Base-by-base conservation (phyloP, 2,329 filamentous ascomycete genomes). In the Helminthosporium solani region DNA sequence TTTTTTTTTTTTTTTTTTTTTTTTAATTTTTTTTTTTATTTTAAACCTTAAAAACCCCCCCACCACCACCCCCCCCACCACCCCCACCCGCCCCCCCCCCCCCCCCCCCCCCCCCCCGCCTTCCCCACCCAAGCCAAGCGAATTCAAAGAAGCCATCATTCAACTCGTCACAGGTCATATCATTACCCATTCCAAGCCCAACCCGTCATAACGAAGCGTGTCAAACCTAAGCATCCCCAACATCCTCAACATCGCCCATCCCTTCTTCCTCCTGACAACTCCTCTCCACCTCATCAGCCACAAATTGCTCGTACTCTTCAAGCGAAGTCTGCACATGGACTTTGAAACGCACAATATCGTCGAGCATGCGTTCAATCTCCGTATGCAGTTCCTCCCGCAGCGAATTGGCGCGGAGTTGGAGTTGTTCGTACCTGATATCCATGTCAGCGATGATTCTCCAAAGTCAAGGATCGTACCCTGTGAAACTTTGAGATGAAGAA, bases 331-430 rank as follows among this genome's bases (percentile, higher is more conserved):
- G 94, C 41, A 99, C 79, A 64, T 97, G 91, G 54, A 99, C 88
- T 75, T 99, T 99, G 82, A 99, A 97, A 64, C 95, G 91, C 75
- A 97, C 95, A 52, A 96, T 87, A 66, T 97, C 91, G 73, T 96
- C 95, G 49, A 99, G 76, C 82, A 97, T 95, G 60, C 85, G 86
- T 74, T 96, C 94, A 61, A 96, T 89, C 69, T 96, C 91, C 0
- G 90, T 96, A 70, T 99, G 94, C n/a, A 99, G 78, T 68, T 97
- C 91, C 70, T 99, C 94, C n/a, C 94, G 84, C 19, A 97, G 78
- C 1, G 88, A 77, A 54, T 89, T 89, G 38, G 89, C 89, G 25
- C 84, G 83, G 44, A 95, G 81, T n/a, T 87, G 90, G 38, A 97
- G 76, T 67, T 96, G 90, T 66, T 97, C 92, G 65, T 96, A 95